Conservation (phyloP, 148 eudicot genomes). For the Talinum fruticosum region DNA sequence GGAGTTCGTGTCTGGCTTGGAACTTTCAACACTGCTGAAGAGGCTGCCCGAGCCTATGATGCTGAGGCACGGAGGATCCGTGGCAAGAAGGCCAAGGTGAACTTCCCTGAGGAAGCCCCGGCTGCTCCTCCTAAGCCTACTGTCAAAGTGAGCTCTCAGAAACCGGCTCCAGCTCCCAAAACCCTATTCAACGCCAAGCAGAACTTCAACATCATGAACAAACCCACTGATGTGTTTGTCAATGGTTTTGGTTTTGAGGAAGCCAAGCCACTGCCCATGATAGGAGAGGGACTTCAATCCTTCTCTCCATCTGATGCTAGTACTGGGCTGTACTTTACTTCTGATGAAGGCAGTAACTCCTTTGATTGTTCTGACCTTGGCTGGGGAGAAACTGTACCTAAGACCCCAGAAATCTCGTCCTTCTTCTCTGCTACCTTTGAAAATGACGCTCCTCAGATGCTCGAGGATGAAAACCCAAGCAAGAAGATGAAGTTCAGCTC, state of each 20-base stretch:
- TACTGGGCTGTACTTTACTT: slow-evolving; percentile 35
- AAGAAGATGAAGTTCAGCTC: slow-evolving; percentile 54
- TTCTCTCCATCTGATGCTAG: slow-evolving; percentile 31
- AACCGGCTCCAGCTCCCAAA: slow-evolving; percentile 25
- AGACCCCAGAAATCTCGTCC: slow-evolving; percentile 77
- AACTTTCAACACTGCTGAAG: slow-evolving; percentile 95
- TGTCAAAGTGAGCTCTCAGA: slow-evolving; percentile 37
- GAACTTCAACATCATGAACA: slow-evolving; percentile 30
- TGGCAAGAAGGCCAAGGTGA: slow-evolving; percentile 91
- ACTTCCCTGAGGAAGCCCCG: slow-evolving; percentile 65
- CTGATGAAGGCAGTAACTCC: slow-evolving; percentile 82
- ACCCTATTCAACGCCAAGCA: slow-evolving; percentile 32
- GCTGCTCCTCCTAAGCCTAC: slow-evolving; percentile 32
- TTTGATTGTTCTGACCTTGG: slow-evolving; percentile 68
- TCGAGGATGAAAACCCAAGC: slow-evolving; percentile 42
- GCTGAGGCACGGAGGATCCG: slow-evolving; percentile 93
- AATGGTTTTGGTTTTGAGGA: slow-evolving; percentile 36
- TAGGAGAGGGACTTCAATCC: slow-evolving; percentile 29
- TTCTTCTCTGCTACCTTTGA: slow-evolving; percentile 52
- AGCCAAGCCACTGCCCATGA: slow-evolving; percentile 47
- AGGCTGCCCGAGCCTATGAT: slow-evolving; percentile 98
- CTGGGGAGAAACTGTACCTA: slow-evolving; percentile 61
- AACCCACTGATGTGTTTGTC: slow-evolving; percentile 25
- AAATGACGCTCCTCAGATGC: slow-evolving; percentile 35
- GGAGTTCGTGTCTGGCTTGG: slow-evolving; percentile 98